These are phyloP conservation scores for Periconia sp. DNA, from an alignment of 2,329 filamentous ascomycete genomes.

Conservation along the genomic window DNA sequence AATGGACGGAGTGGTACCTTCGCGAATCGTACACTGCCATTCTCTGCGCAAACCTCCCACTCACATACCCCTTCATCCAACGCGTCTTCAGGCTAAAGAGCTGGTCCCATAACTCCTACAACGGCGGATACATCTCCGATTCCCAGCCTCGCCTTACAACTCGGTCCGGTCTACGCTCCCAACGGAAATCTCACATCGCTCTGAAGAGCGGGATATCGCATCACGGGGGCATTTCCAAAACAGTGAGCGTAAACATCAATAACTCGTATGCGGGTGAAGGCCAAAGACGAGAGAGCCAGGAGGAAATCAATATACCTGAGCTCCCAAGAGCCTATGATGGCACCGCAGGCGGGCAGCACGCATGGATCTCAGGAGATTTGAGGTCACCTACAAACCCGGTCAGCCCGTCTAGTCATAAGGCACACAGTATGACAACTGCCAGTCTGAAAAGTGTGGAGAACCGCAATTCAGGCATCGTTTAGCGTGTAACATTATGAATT, in stretches of 20 bases:
- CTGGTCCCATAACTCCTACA: slow-evolving; percentile 31
- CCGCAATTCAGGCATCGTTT: too few relatives aligned
- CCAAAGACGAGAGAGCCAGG: slow-evolving; percentile 7
- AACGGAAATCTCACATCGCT: slow-evolving; percentile 1
- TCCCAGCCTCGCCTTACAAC: slow-evolving; percentile 1
- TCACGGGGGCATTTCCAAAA: slow-evolving; percentile 8
- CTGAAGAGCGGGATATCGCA: neutral
- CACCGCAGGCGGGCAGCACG: neutral
- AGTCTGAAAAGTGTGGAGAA: neutral
- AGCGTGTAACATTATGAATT: neutral
- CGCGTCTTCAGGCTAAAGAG: slow-evolving; percentile 45
- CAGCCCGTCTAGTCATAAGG: neutral
- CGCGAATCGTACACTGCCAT: slow-evolving; percentile 62
- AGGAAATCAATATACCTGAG: slow-evolving; percentile 7
- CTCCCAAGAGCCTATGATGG: neutral
- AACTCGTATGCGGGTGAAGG: slow-evolving; percentile 1
- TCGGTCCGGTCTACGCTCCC: slow-evolving; percentile 2
- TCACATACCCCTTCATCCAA: slow-evolving; percentile 60
- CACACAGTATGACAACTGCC: neutral
- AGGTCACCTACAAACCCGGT: neutral
- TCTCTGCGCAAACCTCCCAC: slow-evolving; percentile 62
- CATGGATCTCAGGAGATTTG: neutral
- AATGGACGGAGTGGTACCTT: slow-evolving; percentile 63
- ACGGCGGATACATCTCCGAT: slow-evolving; percentile 3
- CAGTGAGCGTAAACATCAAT: slow-evolving; percentile 6